Base-by-base conservation (phyloP, 148 eudicot species). In the Rhododendron griersonianum region DNA sequence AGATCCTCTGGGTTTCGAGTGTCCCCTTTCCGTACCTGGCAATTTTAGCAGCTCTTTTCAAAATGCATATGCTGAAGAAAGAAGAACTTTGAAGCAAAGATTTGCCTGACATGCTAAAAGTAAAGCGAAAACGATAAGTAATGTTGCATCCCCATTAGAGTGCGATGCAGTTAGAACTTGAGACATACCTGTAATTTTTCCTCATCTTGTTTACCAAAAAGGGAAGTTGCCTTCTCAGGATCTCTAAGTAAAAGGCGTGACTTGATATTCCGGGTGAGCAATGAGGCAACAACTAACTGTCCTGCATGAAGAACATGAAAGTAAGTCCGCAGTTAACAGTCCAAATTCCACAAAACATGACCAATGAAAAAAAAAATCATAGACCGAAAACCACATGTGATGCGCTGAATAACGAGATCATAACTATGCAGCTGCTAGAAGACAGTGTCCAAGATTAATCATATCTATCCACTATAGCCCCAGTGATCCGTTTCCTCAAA, bases 271-370 rank as follows among this genome's bases (percentile, higher is more conserved):
- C 95, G 93, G 69, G 83, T 86, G 82, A 97, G 93, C 87, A 97
- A 88, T 84, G 99, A 95, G 53, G 99, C 99, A 80, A 97, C 99
- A 75, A 94, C 84, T 73, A 97, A 86, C 88, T 97, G 99, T 81
- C 99, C 99, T 97, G 91, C 73, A 87, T 81, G 77, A 35, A 55
- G 78, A 77, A 16, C 35, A 77, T 19, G 45, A 51, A 15, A 41
- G 59, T 7, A 76, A 74, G 82, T 83, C 16, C 7, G n/a, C 33
- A 65, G 83, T 51, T 53, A 15, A 16, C 45, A 7, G 53, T 16
- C 48, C 14, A 48, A 25, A 7, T 50, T 35, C 39, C 45, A 81
- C 41, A 81, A 55, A 51, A 51, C 11, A 51, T 30, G 35, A 53
- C 65, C 37, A 33, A 18, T 13, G 53, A 51, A 55, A 63, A 8